These are phyloP conservation scores for Penicillium robsamsonii DNA, from an alignment of 495 filamentous ascomycete species.

Conservation along the genomic window DNA sequence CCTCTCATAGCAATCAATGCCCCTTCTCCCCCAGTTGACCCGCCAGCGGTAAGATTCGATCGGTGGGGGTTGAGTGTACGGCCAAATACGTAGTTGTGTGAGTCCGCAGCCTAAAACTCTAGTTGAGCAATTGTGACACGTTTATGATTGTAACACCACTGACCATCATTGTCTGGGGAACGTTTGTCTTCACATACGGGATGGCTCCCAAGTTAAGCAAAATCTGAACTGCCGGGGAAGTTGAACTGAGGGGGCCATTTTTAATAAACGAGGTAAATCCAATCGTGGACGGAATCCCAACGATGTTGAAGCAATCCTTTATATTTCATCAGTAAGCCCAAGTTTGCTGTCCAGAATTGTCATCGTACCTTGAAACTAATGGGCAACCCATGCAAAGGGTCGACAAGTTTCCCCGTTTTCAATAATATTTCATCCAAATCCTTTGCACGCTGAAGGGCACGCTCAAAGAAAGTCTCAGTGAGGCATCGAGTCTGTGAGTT, in stretches of 20 bases:
- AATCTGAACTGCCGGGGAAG: conserved; percentile 35
- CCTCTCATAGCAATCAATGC: conserved; percentile 58
- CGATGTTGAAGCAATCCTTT: conserved; percentile 42
- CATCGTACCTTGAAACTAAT: conserved; percentile 61
- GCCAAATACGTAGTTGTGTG: conserved; percentile 38
- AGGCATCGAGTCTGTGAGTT: conserved; percentile 46
- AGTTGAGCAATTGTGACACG: not conserved
- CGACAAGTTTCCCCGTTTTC: conserved; percentile 42
- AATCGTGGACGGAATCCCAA: conserved; percentile 37
- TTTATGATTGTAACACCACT: not conserved
- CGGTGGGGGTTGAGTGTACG: conserved; percentile 47
- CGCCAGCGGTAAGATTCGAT: conserved; percentile 37
- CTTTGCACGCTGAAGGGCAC: conserved; percentile 36
- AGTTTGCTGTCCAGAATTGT: not conserved
- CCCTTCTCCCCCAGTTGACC: conserved; percentile 62
- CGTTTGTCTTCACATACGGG: conserved; percentile 56
- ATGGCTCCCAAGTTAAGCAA: conserved; percentile 37
- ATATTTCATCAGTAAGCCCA: not conserved
- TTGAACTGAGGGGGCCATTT: conserved; percentile 42
- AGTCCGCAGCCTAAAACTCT: conserved; percentile 38
- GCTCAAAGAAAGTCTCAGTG: conserved; percentile 45
- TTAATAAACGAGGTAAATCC: conserved; percentile 34
- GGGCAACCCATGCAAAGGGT: conserved; percentile 62
- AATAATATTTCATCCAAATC: conserved; percentile 39
- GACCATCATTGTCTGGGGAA: conserved; percentile 48